Evolutionary conservation across 805 yeast species (phyloP).

Genomic region (Candida ovalis): DNA sequence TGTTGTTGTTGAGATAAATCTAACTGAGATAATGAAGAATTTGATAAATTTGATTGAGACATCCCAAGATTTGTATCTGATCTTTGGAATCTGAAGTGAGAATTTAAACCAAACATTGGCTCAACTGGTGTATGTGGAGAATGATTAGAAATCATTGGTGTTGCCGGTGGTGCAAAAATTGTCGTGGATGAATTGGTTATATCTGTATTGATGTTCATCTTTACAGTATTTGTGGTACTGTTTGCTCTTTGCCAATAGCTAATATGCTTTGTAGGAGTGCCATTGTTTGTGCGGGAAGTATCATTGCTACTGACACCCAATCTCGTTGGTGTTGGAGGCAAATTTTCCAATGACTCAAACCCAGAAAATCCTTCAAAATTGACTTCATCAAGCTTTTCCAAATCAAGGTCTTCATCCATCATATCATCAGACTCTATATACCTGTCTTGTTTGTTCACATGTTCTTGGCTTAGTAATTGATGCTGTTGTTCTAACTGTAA

Average conservation of each 20-base stretch:
- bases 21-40: background rate
- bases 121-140: constrained; percentile 31
- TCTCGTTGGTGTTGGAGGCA: constrained; percentile 45
- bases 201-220: constrained; percentile 2
- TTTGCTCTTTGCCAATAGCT: constrained; percentile 23
- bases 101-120: constrained; percentile 12
- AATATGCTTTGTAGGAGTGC: constrained; percentile 18
- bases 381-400: constrained; percentile 24
- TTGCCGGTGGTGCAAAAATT: constrained; percentile 17
- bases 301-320: constrained; percentile 14
- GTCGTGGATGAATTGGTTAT: background rate
- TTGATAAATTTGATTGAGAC: constrained; percentile 2
- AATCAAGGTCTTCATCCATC: constrained; percentile 27
- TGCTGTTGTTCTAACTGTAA: background rate
- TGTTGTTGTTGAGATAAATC: constrained; percentile 10
- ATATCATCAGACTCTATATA: constrained; percentile 10
- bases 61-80: constrained; percentile 7
- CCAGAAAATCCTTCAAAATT: constrained; percentile 26
- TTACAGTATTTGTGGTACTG: constrained; percentile 12
- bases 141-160: constrained; percentile 7
- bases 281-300: background rate
- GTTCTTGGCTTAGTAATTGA: background rate
- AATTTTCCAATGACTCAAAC: constrained; percentile 21
- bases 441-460: background rate
- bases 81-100: constrained; percentile 6